Evolutionary conservation across 768 basidiomycete species (phyloP), one percentile per base, ranked within the genome.

Genomic region (Mycena albidolilacea): DNA sequence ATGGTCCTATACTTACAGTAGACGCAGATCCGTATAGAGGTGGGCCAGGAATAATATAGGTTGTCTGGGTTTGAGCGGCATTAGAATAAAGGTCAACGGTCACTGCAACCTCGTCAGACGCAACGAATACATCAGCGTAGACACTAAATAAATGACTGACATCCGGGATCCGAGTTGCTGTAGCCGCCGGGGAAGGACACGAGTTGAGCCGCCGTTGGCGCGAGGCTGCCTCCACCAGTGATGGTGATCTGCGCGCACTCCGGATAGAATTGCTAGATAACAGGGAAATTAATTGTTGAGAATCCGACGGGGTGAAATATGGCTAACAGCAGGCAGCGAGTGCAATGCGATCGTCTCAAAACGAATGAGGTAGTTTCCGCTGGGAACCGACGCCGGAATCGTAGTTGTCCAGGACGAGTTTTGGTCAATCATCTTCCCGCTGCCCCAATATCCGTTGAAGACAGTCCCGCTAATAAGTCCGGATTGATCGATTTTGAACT

Each of bases 221-320:
- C 82, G 11, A 81, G 73, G 64, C 73, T 81, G 9, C 87, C 87
- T 39, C 86, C 85, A 39, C 83, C 84, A 30, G 83, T 84, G 69
- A 87, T 86, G 39, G 75, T 69, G 30, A 87, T 79, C 74, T 87
- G 86, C 15, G 86, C 86, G 64, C 86, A 87, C 77, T 91, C 90
- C 0, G 92, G 91, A 77, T 94, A 94, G 80, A 93, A 89, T 87
- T 94, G 90, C 80, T 90, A 79, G 15, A 81, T 3, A 44, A 4
- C 17, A 39, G n/a, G 12, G 43, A 35, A 59, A 39, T 46, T 50
- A 30, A 30, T 30, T 30, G 11, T 54, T 17, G 43, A 37, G n/a
- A 46, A 30, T 39, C 1, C 46, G 30, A 15, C 15, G 50, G 17
- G 54, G 39, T 23, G 39, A n/a, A 30, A 38, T 35, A 77, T 73